Base-by-base conservation (phyloP, 1,139 yeast genomes). In the Yamadazyma epiphylla region DNA sequence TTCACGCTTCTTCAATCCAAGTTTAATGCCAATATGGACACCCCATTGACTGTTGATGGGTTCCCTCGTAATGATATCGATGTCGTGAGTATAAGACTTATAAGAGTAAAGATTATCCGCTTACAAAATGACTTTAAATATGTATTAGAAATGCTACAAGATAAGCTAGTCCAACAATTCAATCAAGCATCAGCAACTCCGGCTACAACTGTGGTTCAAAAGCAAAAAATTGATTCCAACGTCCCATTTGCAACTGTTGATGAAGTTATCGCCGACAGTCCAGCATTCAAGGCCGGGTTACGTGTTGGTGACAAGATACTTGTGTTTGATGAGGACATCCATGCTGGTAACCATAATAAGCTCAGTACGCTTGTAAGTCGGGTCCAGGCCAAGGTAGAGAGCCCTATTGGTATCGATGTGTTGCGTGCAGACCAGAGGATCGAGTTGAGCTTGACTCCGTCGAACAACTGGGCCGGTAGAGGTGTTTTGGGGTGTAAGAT, bases 1-100 rank as follows among this genome's bases (percentile, higher is more conserved):
- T 64, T 64, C 42, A 62, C 56, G 31, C 38, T 63, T 12, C 46
- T 68, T n/a, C 39, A 38, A 7, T 39, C 47, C 25, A 49, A 54
- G 24, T 60, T 58, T 36, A 57, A 62, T 22, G 79, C 71, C 1
- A 76, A 71, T 39, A 77, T 87, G 88, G 55, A 69, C 13, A 79
- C 94, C 0, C 65, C 78, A 0, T 58, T 89, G 3, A 73, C 83
- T 0, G 38, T 48, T 0, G 95, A 89, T 46, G 96, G 96, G 22
- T 91, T 74, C 44, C 98, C 98, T 0, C 64, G 96, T 22, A 60
- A 68, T 11, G 97, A 91, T 50, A 72, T 89, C 19, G 95, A 91
- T 46, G 84, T 89, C 5, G 77, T 81, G 4, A 70, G 83, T 22
- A 63, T 79, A 3, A 60, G 94, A 31, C 58, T 74, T n/a, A 49